Conservation (phyloP, 805 yeast genomes). For the Starmerella apis region DNA sequence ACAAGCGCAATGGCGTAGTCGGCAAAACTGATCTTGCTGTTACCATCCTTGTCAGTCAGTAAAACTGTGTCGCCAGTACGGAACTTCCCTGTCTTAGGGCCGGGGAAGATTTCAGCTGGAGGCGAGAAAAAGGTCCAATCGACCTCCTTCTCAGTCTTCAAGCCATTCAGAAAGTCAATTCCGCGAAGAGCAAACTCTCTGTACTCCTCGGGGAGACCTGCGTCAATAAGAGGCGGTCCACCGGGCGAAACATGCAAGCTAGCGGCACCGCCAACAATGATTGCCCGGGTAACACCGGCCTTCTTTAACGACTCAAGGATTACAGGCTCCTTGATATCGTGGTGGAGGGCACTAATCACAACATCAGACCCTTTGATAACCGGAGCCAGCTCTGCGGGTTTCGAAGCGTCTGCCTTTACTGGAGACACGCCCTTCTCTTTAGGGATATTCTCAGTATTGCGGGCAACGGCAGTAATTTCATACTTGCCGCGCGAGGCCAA, state of each 20-base stretch:
- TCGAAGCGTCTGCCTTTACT: constrained; percentile 14
- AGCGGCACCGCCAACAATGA: constrained; percentile 20
- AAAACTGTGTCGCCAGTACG: constrained; percentile 12
- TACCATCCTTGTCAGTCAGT: constrained; percentile 11
- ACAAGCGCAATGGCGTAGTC: constrained; percentile 18
- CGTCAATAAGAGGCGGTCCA: constrained; percentile 16
- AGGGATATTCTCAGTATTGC: constrained; percentile 11
- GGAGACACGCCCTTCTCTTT: constrained; percentile 9
- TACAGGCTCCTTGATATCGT: constrained; percentile 6
- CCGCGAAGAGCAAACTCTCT: constrained; percentile 8
- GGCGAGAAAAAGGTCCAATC: constrained; percentile 20
- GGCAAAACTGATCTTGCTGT: constrained; percentile 17
- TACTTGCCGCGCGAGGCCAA: constrained; percentile 12
- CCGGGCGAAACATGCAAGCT: constrained; percentile 11
- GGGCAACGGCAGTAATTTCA: constrained; percentile 16
- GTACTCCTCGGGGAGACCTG: constrained; percentile 16
- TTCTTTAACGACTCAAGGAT: constrained; percentile 8
- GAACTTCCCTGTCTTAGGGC: constrained; percentile 12
- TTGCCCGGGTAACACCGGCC: constrained; percentile 15
- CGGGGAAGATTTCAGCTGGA: constrained; percentile 11
- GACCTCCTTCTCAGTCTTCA: constrained; percentile 8
- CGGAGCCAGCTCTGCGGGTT: constrained; percentile 8
- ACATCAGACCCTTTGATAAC: constrained; percentile 14
- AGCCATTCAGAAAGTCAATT: constrained; percentile 4
- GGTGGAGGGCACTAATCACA: constrained; percentile 12